Percentiles rank a stretch among this genome's conserved stretches.
These are phyloP conservation scores for Sedum album DNA, from an alignment of 164 flowering plant species.

Conservation along the genomic window DNA sequence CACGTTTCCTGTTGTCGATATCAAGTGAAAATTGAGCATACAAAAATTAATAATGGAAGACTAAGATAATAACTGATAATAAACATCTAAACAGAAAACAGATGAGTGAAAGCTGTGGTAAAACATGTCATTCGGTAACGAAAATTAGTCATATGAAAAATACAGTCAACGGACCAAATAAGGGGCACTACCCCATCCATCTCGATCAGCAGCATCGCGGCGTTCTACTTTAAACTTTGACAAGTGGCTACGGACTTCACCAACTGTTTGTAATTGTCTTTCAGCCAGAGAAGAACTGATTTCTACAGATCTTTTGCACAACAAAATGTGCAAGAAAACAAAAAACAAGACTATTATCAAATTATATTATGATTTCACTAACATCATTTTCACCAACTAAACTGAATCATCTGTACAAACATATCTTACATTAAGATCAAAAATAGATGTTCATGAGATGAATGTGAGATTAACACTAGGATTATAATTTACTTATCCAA, in stretches of 20 bases:
- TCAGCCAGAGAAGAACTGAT: conserved; percentile 87
- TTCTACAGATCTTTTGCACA: conserved; percentile 67
- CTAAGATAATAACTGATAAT: neutral
- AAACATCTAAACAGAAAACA: neutral
- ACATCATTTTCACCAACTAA: neutral
- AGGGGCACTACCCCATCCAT: conserved; percentile 76
- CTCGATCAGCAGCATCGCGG: conserved; percentile 82
- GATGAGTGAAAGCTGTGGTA: neutral
- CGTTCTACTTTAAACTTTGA: conserved; percentile 77
- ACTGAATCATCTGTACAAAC: neutral
- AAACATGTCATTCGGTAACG: neutral
- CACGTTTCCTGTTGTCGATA: conserved; percentile 48
- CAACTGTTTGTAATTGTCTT: conserved; percentile 83
- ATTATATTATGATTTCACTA: neutral
- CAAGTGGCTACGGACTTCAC: conserved; percentile 70
- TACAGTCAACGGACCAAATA: conserved; percentile 1
- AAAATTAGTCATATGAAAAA: neutral
- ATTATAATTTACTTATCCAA: too few species aligned
- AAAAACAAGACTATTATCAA: neutral
- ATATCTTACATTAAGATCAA: neutral
- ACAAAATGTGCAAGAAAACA: neutral
- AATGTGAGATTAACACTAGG: neutral
- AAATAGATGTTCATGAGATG: neutral
- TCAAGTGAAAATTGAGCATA: conserved; percentile 12
- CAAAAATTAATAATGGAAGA: conserved; percentile 8